Conservation (phyloP, 148 eudicot genomes). For the Fallopia convolvulus region DNA sequence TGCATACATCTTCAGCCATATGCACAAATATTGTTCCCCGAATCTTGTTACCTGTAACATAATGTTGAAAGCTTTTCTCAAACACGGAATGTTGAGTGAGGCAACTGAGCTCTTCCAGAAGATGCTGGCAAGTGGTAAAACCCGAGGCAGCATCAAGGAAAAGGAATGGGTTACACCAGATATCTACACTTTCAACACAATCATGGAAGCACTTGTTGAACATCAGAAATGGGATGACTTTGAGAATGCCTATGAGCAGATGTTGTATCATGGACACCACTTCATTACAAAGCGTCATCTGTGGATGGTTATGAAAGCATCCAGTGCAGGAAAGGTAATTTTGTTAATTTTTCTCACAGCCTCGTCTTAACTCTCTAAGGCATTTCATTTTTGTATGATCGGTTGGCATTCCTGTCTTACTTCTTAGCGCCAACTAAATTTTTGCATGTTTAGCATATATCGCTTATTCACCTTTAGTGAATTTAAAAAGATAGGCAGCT, state of each 20-base stretch:
- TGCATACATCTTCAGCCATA: constrained; percentile 53
- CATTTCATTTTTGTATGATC: neutral
- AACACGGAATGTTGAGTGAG: constrained; percentile 59
- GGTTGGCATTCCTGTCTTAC: too few relatives aligned
- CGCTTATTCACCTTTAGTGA: too few relatives aligned
- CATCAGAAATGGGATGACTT: constrained; percentile 67
- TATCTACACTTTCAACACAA: constrained; percentile 55
- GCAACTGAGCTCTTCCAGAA: constrained; percentile 56
- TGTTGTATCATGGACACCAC: constrained; percentile 59
- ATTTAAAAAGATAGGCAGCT: neutral
- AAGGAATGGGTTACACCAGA: constrained; percentile 47
- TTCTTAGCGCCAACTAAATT: too few relatives aligned
- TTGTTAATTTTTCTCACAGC: neutral
- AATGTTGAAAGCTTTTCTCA: constrained; percentile 66
- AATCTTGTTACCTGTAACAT: constrained; percentile 74
- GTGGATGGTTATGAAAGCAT: constrained; percentile 57
- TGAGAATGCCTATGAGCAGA: constrained; percentile 46
- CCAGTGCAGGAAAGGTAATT: constrained; percentile 71
- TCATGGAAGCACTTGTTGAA: constrained; percentile 56
- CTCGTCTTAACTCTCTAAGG: neutral
- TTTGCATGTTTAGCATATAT: too few relatives aligned
- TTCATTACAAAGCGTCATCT: constrained; percentile 77
- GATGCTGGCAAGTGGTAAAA: constrained; percentile 27
- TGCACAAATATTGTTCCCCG: constrained; percentile 81
- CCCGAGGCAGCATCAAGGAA: constrained; percentile 19